Conservation (phyloP, 2,329 filamentous ascomycete genomes). For the Apiospora malaysiana region DNA sequence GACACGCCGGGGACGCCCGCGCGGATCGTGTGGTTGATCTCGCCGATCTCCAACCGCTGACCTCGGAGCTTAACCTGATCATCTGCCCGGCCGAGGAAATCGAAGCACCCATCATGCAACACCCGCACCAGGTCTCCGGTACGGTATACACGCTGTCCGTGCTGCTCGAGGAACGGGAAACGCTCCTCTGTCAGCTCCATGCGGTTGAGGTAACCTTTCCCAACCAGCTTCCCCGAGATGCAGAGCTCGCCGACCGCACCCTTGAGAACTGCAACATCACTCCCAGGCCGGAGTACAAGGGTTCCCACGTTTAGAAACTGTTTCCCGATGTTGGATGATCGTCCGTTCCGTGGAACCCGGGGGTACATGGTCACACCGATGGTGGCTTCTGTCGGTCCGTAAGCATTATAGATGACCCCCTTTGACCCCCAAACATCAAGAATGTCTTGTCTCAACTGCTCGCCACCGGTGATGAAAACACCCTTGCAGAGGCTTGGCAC, state of each 20-base stretch:
- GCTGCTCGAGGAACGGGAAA: constrained; percentile 69
- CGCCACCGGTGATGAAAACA: constrained; percentile 92
- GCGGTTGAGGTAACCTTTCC: constrained; percentile 86
- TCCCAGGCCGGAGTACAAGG: constrained; percentile 75
- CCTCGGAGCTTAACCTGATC: constrained; percentile 92
- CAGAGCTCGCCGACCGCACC: constrained; percentile 89
- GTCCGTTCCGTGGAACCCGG: constrained; percentile 77
- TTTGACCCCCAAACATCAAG: constrained; percentile 83
- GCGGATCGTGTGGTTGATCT: constrained; percentile 86
- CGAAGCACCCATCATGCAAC: constrained; percentile 79
- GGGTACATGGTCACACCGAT: constrained; percentile 92
- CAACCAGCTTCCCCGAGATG: constrained; percentile 84
- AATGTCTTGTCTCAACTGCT: constrained; percentile 87
- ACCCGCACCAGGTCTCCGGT: constrained; percentile 89
- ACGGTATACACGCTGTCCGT: constrained; percentile 73
- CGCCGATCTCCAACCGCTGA: constrained; percentile 85
- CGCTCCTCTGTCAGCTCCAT: constrained; percentile 76
- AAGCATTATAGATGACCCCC: constrained; percentile 87
- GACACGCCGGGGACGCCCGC: constrained; percentile 60
- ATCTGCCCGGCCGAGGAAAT: constrained; percentile 86
- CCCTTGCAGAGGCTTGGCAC: constrained; percentile 80
- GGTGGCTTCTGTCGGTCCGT: constrained; percentile 90
- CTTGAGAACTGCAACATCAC: constrained; percentile 72
- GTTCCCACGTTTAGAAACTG: constrained; percentile 89
- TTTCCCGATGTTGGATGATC: constrained; percentile 85